phyloP scores from a whole-genome alignment of 1,139 yeast genomes.

The Nadsonia commutata region DNA sequence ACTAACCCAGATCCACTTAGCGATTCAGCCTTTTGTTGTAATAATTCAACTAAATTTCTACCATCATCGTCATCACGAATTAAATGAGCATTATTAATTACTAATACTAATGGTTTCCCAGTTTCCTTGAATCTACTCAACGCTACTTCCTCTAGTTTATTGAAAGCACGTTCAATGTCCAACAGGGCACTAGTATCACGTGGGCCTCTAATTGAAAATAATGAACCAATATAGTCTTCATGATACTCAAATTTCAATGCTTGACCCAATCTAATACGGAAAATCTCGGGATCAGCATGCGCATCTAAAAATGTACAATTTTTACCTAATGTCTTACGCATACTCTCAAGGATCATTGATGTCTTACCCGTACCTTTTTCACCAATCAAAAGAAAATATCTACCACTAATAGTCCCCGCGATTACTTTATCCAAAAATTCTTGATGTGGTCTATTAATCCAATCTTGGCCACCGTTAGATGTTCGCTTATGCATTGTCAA shows the following conservation, averaged over 20 bases:
- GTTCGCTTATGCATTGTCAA: slow-evolving; percentile 35
- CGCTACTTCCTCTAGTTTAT: slow-evolving; percentile 62
- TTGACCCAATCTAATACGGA: slow-evolving; percentile 59
- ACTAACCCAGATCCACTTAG: slow-evolving; percentile 64
- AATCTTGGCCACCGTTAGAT: slow-evolving; percentile 18
- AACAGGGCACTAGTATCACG: slow-evolving; percentile 71
- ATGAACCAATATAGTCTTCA: slow-evolving; percentile 72
- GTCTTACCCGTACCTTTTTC: slow-evolving; percentile 85
- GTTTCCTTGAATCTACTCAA: slow-evolving; percentile 27
- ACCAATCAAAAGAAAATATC: slow-evolving; percentile 62
- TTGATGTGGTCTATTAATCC: slow-evolving; percentile 60
- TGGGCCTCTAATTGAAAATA: slow-evolving; percentile 74
- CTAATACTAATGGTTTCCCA: slow-evolving; percentile 46
- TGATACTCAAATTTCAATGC: slow-evolving; percentile 61
- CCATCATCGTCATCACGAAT: slow-evolving; percentile 63
- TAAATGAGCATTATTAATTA: slow-evolving; percentile 63
- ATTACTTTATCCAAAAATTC: slow-evolving; percentile 48
- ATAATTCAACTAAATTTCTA: slow-evolving; percentile 49
- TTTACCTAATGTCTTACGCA: slow-evolving; percentile 47
- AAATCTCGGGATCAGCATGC: slow-evolving; percentile 75
- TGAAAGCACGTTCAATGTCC: slow-evolving; percentile 73
- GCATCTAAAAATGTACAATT: slow-evolving; percentile 69
- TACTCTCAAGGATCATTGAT: slow-evolving; percentile 53
- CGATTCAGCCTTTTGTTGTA: slow-evolving; percentile 74
- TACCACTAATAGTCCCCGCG: slow-evolving; percentile 45